These are phyloP conservation scores for Zizania palustris DNA, from an alignment of 202 grass and related monocot species.

Conservation along the genomic window DNA sequence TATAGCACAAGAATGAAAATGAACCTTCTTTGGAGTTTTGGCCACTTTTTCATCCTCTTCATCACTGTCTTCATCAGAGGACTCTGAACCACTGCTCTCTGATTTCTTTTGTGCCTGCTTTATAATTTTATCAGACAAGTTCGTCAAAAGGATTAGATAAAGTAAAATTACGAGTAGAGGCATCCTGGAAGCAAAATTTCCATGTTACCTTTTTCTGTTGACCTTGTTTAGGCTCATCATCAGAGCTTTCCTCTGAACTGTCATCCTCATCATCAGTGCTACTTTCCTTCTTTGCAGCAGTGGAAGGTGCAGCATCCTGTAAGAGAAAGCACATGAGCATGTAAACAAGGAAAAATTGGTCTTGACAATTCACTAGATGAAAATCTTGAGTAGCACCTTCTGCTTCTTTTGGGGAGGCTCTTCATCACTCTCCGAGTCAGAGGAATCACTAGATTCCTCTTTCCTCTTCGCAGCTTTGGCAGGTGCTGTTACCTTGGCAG, in stretches of 20 bases:
- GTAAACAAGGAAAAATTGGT: neutral
- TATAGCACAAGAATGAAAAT: neutral
- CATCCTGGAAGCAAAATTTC: neutral
- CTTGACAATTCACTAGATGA: neutral
- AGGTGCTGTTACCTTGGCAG: slow-evolving; percentile 26
- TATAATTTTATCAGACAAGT: neutral
- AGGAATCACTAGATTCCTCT: slow-evolving; percentile 54
- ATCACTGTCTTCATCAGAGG: slow-evolving; percentile 39
- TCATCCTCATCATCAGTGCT: slow-evolving; percentile 50
- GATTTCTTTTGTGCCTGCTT: neutral
- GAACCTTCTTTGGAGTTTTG: slow-evolving; percentile 65
- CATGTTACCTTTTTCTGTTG: slow-evolving; percentile 34
- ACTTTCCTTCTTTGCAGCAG: slow-evolving; percentile 40
- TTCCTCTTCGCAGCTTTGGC: slow-evolving; percentile 45
- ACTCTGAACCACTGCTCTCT: slow-evolving; percentile 30
- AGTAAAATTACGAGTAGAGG: neutral
- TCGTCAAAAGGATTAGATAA: neutral
- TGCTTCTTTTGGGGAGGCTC: slow-evolving; percentile 73
- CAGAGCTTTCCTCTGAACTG: slow-evolving; percentile 44
- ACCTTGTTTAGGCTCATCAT: slow-evolving; percentile 32
- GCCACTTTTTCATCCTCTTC: slow-evolving; percentile 39
- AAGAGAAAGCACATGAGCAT: neutral
- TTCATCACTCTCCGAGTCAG: slow-evolving; percentile 65
- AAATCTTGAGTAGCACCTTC: slow-evolving; percentile 30
- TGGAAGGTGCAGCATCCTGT: slow-evolving; percentile 29